Base-by-base conservation (phyloP, 257 asterid species). In the Fraxinus excelsior region DNA sequence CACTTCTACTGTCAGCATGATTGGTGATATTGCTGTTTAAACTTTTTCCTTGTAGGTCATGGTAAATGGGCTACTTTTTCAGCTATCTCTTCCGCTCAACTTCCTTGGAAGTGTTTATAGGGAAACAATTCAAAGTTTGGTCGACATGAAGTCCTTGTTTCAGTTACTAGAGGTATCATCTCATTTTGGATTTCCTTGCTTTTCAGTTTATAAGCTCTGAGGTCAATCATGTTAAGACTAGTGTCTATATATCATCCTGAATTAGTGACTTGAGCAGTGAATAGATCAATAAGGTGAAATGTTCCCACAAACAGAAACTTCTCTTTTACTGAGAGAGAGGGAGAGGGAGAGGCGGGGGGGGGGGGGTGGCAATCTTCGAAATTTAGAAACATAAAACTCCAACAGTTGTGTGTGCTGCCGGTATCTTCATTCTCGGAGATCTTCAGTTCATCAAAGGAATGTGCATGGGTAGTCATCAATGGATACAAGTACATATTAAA, bases 51-150 rank as follows among this genome's bases (percentile, higher is more conserved):
- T 34, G 25, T 78, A 96, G 99, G 99, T 96, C 80, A 93, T 96
- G 99, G 98, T 96, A 79, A 91, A 96, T 62, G 99, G 99, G 87
- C 89, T 96, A 81, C 96, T 96, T 73, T 96, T 96, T 83, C 99
- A 96, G 86, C 91, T 96, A 29, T 96, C 99, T 66, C 96, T 96
- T 82, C 99, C 99, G 8, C 98, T 96, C 78, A 96, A 90, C 85
- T 96, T 96, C 86, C 96, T 93, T 67, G 98, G 99, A 66, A 85
- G 98, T 77, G 99, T 96, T 64, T 96, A 96, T 80, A 87, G 98
- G 83, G 99, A 96, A 85, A 96, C 99, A 13, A 23, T 93, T 79
- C 98, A 95, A 81, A 87, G 98, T 85, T 82, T 96, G 86, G 86
- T 96, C 37, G 99, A 96, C 86, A 87, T 96, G 98, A 96, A 91